phyloP scores from a whole-genome alignment of 1,284 basidiomycete species.

The Pascua sp. region DNA sequence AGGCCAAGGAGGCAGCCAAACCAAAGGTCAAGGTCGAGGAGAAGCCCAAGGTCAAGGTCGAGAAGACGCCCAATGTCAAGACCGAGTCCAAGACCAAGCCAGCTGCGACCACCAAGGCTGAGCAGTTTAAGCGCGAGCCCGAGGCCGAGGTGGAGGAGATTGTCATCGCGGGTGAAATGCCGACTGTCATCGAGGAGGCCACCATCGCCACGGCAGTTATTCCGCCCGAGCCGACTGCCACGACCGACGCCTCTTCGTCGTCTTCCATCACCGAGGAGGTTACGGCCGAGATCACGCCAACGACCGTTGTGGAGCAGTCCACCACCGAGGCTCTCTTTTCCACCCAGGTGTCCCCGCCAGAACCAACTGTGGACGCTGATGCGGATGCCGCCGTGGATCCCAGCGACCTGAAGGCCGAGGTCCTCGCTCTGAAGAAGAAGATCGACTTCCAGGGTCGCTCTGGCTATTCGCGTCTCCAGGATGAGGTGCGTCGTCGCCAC shows the following conservation, averaged over 20 bases:
- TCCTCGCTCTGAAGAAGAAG: conserved; percentile 22
- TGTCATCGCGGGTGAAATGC: background rate
- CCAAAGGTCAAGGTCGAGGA: conserved; percentile 1
- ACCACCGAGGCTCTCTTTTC: too few species aligned
- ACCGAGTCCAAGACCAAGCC: background rate
- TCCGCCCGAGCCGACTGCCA: background rate
- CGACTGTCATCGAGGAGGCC: background rate
- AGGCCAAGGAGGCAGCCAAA: conserved; percentile 2
- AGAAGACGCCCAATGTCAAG: background rate
- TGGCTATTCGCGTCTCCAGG: conserved; percentile 24
- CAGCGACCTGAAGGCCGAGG: background rate
- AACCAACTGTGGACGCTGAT: too few species aligned
- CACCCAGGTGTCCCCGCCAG: too few species aligned
- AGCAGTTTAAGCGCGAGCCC: conserved; percentile 1
- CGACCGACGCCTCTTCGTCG: background rate
- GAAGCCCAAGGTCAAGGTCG: background rate
- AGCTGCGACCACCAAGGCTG: background rate
- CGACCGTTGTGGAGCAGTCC: too few species aligned
- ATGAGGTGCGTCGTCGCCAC: conserved; percentile 23
- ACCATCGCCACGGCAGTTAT: background rate
- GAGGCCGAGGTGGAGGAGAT: conserved; percentile 3
- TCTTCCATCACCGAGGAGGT: background rate
- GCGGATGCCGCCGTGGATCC: background rate
- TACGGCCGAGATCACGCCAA: background rate
- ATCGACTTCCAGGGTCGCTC: conserved; percentile 34